Conservation (phyloP, 1,284 basidiomycete species). For the Cerioporus squamosus region DNA sequence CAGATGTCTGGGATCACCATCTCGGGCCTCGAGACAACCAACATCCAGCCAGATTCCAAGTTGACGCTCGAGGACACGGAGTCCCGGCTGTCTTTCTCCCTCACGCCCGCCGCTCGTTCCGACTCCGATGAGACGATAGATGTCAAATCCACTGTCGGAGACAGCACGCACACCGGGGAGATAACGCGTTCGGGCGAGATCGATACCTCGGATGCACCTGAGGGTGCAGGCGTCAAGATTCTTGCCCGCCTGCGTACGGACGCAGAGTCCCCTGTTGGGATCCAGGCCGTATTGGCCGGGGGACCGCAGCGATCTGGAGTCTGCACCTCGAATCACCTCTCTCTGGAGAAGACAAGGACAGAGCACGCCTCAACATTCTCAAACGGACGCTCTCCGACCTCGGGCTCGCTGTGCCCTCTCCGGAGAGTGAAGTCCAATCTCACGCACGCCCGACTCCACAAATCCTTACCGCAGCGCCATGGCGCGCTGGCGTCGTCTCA, state of each 20-base stretch:
- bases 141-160: not conserved
- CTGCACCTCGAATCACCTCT: conserved; percentile 66
- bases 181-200: conserved; percentile 31
- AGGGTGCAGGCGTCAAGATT: conserved; percentile 26
- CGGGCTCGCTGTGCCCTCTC: conserved; percentile 49
- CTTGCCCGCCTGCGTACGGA: conserved; percentile 38
- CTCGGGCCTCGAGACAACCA: not conserved
- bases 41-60: not conserved
- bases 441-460: conserved; percentile 52
- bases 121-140: conserved; percentile 17
- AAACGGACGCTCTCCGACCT: conserved; percentile 48
- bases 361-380: conserved; percentile 42
- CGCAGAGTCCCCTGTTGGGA: conserved; percentile 48
- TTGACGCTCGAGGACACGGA: conserved; percentile 13
- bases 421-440: conserved; percentile 14
- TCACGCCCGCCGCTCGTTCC: conserved; percentile 26
- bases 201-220: conserved; percentile 29
- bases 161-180: conserved; percentile 12
- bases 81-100: conserved; percentile 18
- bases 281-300: conserved; percentile 56
- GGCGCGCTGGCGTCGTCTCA: conserved; percentile 10
- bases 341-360: conserved; percentile 42
- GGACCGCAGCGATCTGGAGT: conserved; percentile 64
- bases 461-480: conserved; percentile 39
- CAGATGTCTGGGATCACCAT: conserved; percentile 10